Percentiles rank a stretch among this genome's conserved stretches.
These are phyloP conservation scores for Xylariaceae sp. DNA, from an alignment of 2,329 filamentous ascomycete genomes.

Conservation along the genomic window DNA sequence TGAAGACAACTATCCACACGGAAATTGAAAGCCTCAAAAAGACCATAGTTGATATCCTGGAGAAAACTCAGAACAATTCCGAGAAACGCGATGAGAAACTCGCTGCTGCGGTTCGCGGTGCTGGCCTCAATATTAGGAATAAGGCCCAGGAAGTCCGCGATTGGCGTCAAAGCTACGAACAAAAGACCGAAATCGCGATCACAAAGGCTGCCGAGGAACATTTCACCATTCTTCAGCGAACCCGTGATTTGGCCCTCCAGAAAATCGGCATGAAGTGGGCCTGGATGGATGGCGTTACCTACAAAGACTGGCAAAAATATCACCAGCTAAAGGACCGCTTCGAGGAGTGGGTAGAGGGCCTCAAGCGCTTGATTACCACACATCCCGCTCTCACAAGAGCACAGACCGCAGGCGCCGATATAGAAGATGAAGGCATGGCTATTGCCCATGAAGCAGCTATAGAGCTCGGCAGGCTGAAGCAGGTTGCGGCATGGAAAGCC, in stretches of 20 bases:
- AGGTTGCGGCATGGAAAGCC: slow-evolving; percentile 81
- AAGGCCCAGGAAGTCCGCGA: slow-evolving; percentile 71
- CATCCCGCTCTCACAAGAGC: slow-evolving; percentile 68
- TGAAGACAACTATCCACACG: slow-evolving; percentile 62
- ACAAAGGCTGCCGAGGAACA: slow-evolving; percentile 72
- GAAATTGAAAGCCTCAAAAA: slow-evolving; percentile 63
- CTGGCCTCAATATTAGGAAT: slow-evolving; percentile 70
- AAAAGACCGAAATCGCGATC: slow-evolving; percentile 64
- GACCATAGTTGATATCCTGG: slow-evolving; percentile 61
- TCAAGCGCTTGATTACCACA: slow-evolving; percentile 69
- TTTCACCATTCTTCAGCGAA: slow-evolving; percentile 75
- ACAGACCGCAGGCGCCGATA: slow-evolving; percentile 60
- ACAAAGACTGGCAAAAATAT: slow-evolving; percentile 96
- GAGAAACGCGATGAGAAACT: slow-evolving; percentile 43
- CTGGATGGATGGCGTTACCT: slow-evolving; percentile 91
- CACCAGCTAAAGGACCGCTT: slow-evolving; percentile 81
- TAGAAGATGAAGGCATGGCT: slow-evolving; percentile 75
- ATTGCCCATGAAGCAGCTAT: slow-evolving; percentile 73
- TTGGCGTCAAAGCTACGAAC: slow-evolving; percentile 71
- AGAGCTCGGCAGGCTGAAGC: slow-evolving; percentile 76
- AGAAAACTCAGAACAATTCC: slow-evolving; percentile 48
- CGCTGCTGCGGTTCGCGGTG: slow-evolving; percentile 53
- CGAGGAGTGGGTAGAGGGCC: slow-evolving; percentile 77
- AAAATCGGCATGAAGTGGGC: slow-evolving; percentile 94
- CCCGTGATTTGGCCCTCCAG: slow-evolving; percentile 78